Base-by-base conservation (phyloP, 148 eudicot species). In the Rhododendron mucronatum region DNA sequence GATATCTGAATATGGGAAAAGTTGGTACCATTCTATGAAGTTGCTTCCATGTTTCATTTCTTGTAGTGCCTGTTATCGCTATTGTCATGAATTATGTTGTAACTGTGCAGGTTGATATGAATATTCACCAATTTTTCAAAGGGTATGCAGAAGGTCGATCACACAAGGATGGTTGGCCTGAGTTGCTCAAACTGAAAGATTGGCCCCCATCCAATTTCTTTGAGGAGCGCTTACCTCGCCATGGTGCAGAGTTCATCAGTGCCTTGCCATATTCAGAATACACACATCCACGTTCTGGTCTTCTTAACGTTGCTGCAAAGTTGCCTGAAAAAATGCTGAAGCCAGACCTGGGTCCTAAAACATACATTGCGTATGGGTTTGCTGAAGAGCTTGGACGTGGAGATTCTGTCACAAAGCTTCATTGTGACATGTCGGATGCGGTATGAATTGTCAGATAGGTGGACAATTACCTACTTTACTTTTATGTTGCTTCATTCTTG, bases 221-320 rank as follows among this genome's bases (percentile, higher is more conserved):
- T 89, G 90, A 92, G 82, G 81, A 90, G 90, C 91, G 89, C 14
- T 88, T 95, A 84, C 96, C 94, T 69, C 92, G 98, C 5, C 98
- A 95, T 88, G 80, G 89, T 69, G 90, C 88, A 18, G 98, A 95
- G 80, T 95, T 93, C 73, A 78, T 93, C 39, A 79, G 89, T 39
- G 91, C 95, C n/a, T 92, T 95, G 90, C 98, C 98, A 39, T 95
- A 90, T 82, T 88, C 89, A 82, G 94, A 91, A 87, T 95, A 95
- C 51, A 95, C 96, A 50, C 94, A 95, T 87, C 98, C 94, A 18
- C 51, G 41, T 37, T 44, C 86, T 26, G 96, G 98, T 44, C 61
- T 84, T 82, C 86, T 93, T 12, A 92, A 95, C 84, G 61, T 93
- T 82, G 94, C 95, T 48, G 39, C 95, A 28, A 89, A 89, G 74